Evolutionary conservation across 2,329 filamentous ascomycete species (phyloP).

Genomic region (Aureobasidium namibiae): DNA sequence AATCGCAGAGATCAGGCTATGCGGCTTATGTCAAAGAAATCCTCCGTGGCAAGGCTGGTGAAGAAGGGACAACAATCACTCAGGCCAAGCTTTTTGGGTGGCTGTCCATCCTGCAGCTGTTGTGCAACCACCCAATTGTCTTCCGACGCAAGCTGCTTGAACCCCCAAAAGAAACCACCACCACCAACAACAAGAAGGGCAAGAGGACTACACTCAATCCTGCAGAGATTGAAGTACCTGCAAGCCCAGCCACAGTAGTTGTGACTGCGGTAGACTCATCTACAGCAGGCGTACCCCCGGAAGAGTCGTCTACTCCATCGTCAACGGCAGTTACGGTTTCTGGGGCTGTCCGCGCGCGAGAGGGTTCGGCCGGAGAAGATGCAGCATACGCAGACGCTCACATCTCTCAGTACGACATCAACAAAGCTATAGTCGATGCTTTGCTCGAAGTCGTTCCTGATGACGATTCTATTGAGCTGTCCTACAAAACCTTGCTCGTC

Average conservation of each 20-base stretch:
- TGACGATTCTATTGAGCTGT: conserved; percentile 34
- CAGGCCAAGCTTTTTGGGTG: conserved; percentile 46
- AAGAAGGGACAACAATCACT: conserved; percentile 20
- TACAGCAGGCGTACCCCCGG: neutral
- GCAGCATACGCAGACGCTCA: conserved; percentile 24
- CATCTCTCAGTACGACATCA: conserved; percentile 33
- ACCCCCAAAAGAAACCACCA: too few relatives aligned
- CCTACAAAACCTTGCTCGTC: conserved; percentile 62
- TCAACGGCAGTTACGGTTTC: neutral
- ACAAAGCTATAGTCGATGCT: conserved; percentile 20
- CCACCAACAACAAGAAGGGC: conserved; percentile 15
- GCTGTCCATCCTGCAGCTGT: conserved; percentile 44
- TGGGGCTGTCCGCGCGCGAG: neutral
- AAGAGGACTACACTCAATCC: conserved; percentile 9
- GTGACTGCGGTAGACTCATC: neutral
- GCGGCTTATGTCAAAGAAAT: conserved; percentile 40
- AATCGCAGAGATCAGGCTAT: conserved; percentile 58
- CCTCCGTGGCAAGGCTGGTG: conserved; percentile 23
- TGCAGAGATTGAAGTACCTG: conserved; percentile 3
- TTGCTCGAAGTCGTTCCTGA: conserved; percentile 10
- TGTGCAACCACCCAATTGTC: conserved; percentile 52
- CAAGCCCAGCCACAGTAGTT: neutral
- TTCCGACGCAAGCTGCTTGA: conserved; percentile 43
- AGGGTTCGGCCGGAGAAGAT: neutral
- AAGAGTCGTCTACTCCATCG: neutral